Percentiles rank a stretch among this genome's conserved stretches.
Evolutionary conservation across 2,329 filamentous ascomycete genomes (phyloP).

Genomic region (Ascocoryne sarcoides): DNA sequence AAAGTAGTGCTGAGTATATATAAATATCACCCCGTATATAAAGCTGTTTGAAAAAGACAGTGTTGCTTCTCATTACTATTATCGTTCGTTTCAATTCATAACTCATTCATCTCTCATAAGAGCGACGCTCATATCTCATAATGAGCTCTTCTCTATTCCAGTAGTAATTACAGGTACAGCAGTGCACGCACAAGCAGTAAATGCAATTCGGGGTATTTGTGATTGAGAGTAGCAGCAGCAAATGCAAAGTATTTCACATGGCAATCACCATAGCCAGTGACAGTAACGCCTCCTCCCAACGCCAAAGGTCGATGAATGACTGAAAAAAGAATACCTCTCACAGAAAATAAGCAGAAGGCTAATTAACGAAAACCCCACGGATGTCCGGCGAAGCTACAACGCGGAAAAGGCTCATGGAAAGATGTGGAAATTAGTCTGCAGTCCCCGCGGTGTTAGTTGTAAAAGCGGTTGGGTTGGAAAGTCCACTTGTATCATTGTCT

Average conservation of each 20-base stretch:
- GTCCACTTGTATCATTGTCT: slow-evolving; percentile 15
- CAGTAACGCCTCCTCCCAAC: not conserved
- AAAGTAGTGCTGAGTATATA: too few species aligned
- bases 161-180: not conserved
- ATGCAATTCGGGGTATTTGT: not conserved
- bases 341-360: too few species aligned
- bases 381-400: not conserved
- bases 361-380: too few species aligned
- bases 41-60: too few species aligned
- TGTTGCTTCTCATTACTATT: too few species aligned
- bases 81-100: too few species aligned
- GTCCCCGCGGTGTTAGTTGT: slow-evolving; percentile 9
- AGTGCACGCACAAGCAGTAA: not conserved
- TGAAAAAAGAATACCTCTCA: not conserved
- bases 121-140: too few species aligned
- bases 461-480: slow-evolving; percentile 8
- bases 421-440: too few species aligned
- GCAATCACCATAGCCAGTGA: not conserved
- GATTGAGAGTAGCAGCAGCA: not conserved
- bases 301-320: too few species aligned
- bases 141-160: too few species aligned
- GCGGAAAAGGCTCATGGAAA: slow-evolving; percentile 1
- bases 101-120: too few species aligned
- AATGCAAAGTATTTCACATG: not conserved
- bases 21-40: too few species aligned